Conservation (phyloP, 805 yeast genomes). For the Yamadazyma tumulicola region DNA sequence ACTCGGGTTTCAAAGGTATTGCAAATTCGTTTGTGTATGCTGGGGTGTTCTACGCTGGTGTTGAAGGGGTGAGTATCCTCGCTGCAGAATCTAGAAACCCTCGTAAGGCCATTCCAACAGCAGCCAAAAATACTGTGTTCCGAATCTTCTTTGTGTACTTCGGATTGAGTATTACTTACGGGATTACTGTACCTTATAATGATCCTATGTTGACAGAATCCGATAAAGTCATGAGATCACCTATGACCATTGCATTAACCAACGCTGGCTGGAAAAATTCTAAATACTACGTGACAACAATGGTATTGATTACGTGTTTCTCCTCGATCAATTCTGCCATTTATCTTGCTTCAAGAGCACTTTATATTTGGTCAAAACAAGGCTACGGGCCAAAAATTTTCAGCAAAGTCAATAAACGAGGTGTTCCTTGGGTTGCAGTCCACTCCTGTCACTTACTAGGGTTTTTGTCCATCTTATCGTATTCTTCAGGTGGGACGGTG, state of each 20-base stretch:
- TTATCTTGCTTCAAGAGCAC: conserved; percentile 26
- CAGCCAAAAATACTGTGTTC: conserved; percentile 28
- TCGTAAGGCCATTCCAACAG: conserved; percentile 24
- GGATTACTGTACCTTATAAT: conserved; percentile 32
- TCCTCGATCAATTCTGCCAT: conserved; percentile 35
- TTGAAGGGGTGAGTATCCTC: conserved; percentile 22
- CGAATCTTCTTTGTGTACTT: conserved; percentile 30
- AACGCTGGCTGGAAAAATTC: conserved; percentile 32
- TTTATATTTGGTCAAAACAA: conserved; percentile 34
- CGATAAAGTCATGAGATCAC: conserved; percentile 25
- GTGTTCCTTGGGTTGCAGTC: conserved; percentile 30
- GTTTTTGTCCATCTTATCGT: conserved; percentile 17
- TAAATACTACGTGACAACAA: conserved; percentile 35
- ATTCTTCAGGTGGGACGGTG: conserved; percentile 14
- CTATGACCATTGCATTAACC: conserved; percentile 36
- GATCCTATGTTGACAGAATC: conserved; percentile 21
- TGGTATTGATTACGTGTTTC: conserved; percentile 37
- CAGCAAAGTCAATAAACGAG: conserved; percentile 26
- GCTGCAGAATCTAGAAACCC: conserved; percentile 34
- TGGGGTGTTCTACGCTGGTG: conserved; percentile 34
- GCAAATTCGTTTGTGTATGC: conserved; percentile 48
- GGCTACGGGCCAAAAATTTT: conserved; percentile 37
- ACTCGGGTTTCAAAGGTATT: conserved; percentile 26
- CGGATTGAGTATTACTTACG: conserved; percentile 23
- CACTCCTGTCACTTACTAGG: conserved; percentile 16